Base-by-base conservation (phyloP, 106 monocot species). In the Narthecium ossifragum region DNA sequence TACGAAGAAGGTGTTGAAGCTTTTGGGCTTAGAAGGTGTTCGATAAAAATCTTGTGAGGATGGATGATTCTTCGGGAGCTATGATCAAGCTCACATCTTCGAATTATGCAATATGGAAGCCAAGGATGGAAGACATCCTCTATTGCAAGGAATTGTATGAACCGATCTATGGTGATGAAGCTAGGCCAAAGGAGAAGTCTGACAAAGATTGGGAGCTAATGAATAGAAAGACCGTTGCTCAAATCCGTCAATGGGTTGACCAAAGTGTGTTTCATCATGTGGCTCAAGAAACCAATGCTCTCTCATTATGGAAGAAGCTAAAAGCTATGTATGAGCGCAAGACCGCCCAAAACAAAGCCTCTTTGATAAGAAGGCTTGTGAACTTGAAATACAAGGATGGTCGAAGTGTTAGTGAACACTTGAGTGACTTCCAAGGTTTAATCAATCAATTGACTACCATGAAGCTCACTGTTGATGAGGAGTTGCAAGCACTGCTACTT, bases 361-460 rank as follows among this genome's bases (percentile, higher is more conserved):
- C 43, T 10, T 31, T 57, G 57, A 57, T 57, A 8, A 13, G 15
- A 4, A 57, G 34, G 18, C 8, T 57, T 14, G 33, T 34, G 29
- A 34, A 57, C 9, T 28, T 57, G 32, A 57, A 57, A 29, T 57
- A 34, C 4, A 32, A 34, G 21, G 57, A 57, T 4, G 57, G 57
- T n/a, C 5, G 33, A 1, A 34, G 33, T 3, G 20, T 57, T 25
- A 13, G 15, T 1, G 57, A 57, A 21, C 3, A 57, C 20, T 57
- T 57, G 32, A 57, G 34, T 20, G 29, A 34, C 6, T 32, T 57
- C 18, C 15, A 57, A 13, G 20, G 18, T 57, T 3, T 57, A 8
- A 17, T 57, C 12, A 34, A 57, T 29, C 32, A 34, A 34, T 20
- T 57, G 18, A 8, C 1, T 9, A 18, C 6, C 15, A 57, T 57